phyloP scores from a whole-genome alignment of 1,139 yeast genomes.

The Diutina pseudorugosa region DNA sequence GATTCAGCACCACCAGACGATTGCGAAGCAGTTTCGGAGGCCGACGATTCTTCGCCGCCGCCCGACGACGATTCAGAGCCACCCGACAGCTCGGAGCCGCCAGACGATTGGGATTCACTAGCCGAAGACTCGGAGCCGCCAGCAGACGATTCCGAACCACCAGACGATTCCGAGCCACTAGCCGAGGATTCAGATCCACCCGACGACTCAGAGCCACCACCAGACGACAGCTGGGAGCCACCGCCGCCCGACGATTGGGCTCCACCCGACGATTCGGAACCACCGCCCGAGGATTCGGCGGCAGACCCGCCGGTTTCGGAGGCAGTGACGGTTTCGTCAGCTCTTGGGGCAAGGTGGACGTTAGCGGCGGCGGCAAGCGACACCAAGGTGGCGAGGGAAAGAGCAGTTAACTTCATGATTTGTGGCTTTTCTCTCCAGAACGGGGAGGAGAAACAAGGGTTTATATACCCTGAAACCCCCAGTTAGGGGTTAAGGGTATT shows the following conservation, averaged over 20 bases:
- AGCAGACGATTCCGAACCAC: neutral
- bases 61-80: neutral
- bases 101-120: neutral
- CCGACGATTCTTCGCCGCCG: no score
- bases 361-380: neutral
- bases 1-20: no score
- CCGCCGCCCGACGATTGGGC: no score
- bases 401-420: slow-evolving; percentile 1
- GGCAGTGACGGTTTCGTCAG: neutral
- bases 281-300: neutral
- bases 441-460: neutral
- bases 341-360: neutral
- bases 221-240: neutral
- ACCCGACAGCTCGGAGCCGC: neutral
- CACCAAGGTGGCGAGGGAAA: neutral
- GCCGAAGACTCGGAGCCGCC: neutral
- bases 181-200: neutral
- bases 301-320: neutral
- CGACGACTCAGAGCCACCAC: neutral
- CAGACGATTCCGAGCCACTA: neutral
- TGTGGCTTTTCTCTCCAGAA: neutral
- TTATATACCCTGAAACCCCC: neutral
- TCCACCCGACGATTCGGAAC: no score
- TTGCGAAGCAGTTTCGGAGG: no score
- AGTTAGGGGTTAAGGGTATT: neutral